These are phyloP conservation scores for Cercospora citrullina DNA, from an alignment of 2,329 filamentous ascomycete genomes.

Conservation along the genomic window DNA sequence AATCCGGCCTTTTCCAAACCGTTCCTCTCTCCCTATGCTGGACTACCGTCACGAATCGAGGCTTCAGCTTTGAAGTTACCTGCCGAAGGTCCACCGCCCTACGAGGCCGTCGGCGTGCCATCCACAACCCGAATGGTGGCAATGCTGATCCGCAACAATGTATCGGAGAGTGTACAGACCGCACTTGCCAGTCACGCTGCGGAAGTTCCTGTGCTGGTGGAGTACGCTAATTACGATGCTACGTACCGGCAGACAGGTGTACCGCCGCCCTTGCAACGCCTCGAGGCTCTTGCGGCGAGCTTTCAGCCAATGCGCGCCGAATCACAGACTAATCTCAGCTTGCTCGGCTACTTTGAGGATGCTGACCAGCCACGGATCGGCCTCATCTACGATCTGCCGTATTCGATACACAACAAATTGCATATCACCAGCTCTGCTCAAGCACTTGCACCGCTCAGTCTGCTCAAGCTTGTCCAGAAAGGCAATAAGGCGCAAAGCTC, in stretches of 20 bases:
- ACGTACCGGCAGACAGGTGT: conserved; percentile 51
- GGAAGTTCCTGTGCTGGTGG: conserved; percentile 62
- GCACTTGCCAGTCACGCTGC: conserved; percentile 39
- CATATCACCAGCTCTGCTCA: conserved; percentile 44
- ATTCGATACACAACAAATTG: conserved; percentile 45
- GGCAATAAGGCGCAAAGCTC: conserved; percentile 46
- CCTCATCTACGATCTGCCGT: conserved; percentile 72
- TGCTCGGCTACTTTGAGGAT: conserved; percentile 72
- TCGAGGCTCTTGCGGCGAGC: conserved; percentile 43
- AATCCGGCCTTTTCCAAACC: conserved; percentile 39
- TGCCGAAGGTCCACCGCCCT: conserved; percentile 51
- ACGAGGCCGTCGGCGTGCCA: conserved; percentile 49
- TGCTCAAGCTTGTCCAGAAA: conserved; percentile 51
- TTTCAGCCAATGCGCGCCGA: conserved; percentile 38
- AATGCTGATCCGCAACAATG: conserved; percentile 38
- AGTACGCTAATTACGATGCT: conserved; percentile 61
- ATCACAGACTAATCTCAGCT: conserved; percentile 54
- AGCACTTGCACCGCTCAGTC: conserved; percentile 42
- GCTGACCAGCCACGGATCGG: conserved; percentile 67
- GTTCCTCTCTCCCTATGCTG: conserved; percentile 37
- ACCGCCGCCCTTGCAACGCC: conserved; percentile 47
- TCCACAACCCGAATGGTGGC: conserved; percentile 49
- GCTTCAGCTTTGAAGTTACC: conserved; percentile 46
- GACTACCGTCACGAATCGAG: conserved; percentile 48
- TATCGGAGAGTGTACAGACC: conserved; percentile 34